Evolutionary conservation across 805 yeast genomes (phyloP).

Genomic region (Hanseniaspora lindneri): DNA sequence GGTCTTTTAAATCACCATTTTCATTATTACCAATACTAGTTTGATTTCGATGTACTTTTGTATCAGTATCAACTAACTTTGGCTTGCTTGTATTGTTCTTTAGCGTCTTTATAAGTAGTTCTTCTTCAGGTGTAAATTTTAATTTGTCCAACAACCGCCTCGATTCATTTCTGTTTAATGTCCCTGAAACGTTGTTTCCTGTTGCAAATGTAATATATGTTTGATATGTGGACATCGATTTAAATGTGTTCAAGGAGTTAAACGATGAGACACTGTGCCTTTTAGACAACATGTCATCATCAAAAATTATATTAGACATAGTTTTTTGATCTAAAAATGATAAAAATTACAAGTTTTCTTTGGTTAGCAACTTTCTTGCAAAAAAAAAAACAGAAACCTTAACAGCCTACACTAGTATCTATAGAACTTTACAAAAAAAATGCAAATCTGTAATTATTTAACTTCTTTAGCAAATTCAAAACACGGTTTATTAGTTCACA

Average conservation of each 20-base stretch:
- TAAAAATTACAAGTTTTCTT: too few relatives aligned
- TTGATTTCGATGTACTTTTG: background rate
- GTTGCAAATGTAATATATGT: slow-evolving; percentile 8
- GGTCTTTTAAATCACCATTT: too few relatives aligned
- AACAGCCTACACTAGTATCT: too few relatives aligned
- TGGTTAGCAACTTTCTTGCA: too few relatives aligned
- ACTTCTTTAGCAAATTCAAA: too few relatives aligned
- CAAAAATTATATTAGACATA: too few relatives aligned
- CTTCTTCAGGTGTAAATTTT: slow-evolving; percentile 27
- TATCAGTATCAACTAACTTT: background rate
- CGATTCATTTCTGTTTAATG: slow-evolving; percentile 15
- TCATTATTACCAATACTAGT: too few relatives aligned
- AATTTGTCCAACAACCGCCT: slow-evolving; percentile 27
- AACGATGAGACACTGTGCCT: slow-evolving; percentile 23
- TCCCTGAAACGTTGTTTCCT: background rate
- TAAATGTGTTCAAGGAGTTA: slow-evolving; percentile 7
- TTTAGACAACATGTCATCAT: slow-evolving; percentile 16
- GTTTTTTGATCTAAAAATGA: too few relatives aligned
- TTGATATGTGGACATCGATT: slow-evolving; percentile 10
- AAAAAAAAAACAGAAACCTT: too few relatives aligned
- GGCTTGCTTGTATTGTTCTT: slow-evolving; percentile 20
- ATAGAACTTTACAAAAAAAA: too few relatives aligned
- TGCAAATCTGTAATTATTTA: too few relatives aligned
- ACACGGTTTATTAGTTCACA: too few relatives aligned
- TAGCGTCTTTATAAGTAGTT: slow-evolving; percentile 24